Percentiles rank a stretch among this genome's conserved stretches.
These are phyloP conservation scores for Powellomyces hirtus DNA, from an alignment of 192 early-diverging fungal genomes.

Conservation along the genomic window DNA sequence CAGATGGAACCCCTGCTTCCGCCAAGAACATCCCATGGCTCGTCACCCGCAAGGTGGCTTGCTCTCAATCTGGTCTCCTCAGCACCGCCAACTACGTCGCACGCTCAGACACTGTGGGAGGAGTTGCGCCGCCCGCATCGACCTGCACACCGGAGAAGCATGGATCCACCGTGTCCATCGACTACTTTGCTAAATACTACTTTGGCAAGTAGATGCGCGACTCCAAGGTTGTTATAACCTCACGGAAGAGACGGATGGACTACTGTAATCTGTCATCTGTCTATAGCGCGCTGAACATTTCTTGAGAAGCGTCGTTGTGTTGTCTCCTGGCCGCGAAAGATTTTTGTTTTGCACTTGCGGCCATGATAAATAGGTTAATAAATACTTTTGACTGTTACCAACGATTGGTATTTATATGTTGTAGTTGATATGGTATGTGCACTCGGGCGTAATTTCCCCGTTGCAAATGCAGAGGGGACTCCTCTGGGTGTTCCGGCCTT, in stretches of 20 bases:
- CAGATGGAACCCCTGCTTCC: background rate
- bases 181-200: constrained; percentile 10
- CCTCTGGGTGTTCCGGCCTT: background rate
- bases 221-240: no score
- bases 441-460: no score
- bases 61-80: background rate
- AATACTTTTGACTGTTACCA: no score
- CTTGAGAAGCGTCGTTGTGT: no score
- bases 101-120: constrained; percentile 3
- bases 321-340: no score
- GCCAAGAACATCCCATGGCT: constrained; percentile 15
- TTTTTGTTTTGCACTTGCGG: no score
- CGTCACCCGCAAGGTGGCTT: background rate
- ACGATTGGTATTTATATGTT: no score
- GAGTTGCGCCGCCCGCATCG: constrained; percentile 11
- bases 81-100: background rate
- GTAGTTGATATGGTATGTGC: no score
- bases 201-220: constrained; percentile 9
- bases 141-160: background rate
- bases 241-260: no score
- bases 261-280: no score
- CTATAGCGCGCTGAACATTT: no score
- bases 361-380: no score
- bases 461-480: background rate
- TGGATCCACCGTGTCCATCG: background rate